Conservation (phyloP, 1,284 basidiomycete genomes). For the Leccinum fallax region DNA sequence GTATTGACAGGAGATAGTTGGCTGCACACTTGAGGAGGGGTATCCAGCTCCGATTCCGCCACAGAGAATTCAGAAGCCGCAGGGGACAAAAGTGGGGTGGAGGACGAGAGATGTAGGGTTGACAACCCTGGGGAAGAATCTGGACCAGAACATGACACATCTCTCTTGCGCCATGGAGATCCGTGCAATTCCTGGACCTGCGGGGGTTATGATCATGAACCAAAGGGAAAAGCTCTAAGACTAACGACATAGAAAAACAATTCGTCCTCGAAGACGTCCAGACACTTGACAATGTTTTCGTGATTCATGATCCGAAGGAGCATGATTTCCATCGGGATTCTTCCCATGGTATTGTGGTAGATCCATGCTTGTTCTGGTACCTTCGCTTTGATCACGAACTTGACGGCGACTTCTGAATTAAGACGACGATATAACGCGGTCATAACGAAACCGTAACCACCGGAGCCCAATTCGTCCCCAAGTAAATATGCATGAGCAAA, state of each 20-base stretch:
- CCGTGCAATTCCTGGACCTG: conserved; percentile 93
- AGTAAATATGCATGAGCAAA: conserved; percentile 74
- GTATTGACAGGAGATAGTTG: conserved; percentile 27
- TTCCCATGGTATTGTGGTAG: conserved; percentile 59
- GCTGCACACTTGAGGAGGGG: conserved; percentile 41
- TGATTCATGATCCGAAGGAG: conserved; percentile 77
- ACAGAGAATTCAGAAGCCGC: conserved; percentile 52
- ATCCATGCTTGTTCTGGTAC: conserved; percentile 83
- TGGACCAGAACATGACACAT: conserved; percentile 18
- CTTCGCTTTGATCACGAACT: conserved; percentile 89
- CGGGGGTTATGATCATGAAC: conserved; percentile 1
- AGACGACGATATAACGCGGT: conserved; percentile 62
- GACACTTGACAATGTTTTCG: conserved; percentile 79
- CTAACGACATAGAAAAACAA: conserved; percentile 85
- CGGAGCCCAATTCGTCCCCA: conserved; percentile 82
- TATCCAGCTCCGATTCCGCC: conserved; percentile 43
- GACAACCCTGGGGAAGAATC: conserved; percentile 27
- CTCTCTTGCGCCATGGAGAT: conserved; percentile 70
- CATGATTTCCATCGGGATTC: conserved; percentile 81
- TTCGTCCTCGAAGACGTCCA: conserved; percentile 83
- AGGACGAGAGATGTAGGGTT: conserved; percentile 40
- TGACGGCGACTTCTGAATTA: conserved; percentile 81
- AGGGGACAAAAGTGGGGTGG: conserved; percentile 60
- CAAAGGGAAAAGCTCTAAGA: conserved; percentile 17
- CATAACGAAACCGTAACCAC: conserved; percentile 93